Conservation (phyloP, 1,139 yeast species). For the Taphrina betulina region DNA sequence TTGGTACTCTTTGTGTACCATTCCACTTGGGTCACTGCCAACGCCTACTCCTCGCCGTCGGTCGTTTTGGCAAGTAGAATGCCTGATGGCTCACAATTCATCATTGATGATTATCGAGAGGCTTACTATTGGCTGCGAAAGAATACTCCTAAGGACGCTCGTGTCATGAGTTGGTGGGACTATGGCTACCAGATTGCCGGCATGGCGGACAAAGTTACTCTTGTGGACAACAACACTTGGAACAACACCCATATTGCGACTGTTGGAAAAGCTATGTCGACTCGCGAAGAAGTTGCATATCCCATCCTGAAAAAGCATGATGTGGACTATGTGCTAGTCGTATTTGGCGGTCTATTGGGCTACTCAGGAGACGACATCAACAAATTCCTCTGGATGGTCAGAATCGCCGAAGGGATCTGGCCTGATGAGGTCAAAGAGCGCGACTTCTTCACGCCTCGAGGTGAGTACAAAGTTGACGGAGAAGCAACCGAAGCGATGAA, state of each 20-base stretch:
- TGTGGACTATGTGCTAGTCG: slow-evolving; percentile 88
- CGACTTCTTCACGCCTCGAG: slow-evolving; percentile 74
- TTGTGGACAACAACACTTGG: slow-evolving; percentile 99
- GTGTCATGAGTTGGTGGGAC: slow-evolving; percentile 99
- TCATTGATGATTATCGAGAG: slow-evolving; percentile 97
- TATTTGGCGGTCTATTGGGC: slow-evolving; percentile 92
- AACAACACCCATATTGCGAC: slow-evolving; percentile 99
- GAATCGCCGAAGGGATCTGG: slow-evolving; percentile 99
- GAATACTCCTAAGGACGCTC: slow-evolving; percentile 96
- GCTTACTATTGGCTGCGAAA: slow-evolving; percentile 98
- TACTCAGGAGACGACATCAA: slow-evolving; percentile 96
- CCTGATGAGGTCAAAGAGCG: slow-evolving; percentile 93
- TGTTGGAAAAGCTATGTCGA: slow-evolving; percentile 98
- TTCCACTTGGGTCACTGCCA: slow-evolving; percentile 96
- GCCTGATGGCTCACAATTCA: slow-evolving; percentile 79
- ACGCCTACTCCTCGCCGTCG: slow-evolving; percentile 95
- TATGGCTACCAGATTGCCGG: slow-evolving; percentile 99
- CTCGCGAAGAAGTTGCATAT: slow-evolving; percentile 82
- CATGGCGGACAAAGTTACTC: slow-evolving; percentile 98
- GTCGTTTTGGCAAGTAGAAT: slow-evolving; percentile 84
- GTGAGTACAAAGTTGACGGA: slow-evolving; percentile 85
- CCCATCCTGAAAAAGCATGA: slow-evolving; percentile 86
- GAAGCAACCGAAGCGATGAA: slow-evolving; percentile 81
- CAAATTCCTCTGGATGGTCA: slow-evolving; percentile 98
- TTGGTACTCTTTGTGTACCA: slow-evolving; percentile 82